These are phyloP conservation scores for Vararia minispora DNA, from an alignment of 768 basidiomycete genomes.

Conservation along the genomic window DNA sequence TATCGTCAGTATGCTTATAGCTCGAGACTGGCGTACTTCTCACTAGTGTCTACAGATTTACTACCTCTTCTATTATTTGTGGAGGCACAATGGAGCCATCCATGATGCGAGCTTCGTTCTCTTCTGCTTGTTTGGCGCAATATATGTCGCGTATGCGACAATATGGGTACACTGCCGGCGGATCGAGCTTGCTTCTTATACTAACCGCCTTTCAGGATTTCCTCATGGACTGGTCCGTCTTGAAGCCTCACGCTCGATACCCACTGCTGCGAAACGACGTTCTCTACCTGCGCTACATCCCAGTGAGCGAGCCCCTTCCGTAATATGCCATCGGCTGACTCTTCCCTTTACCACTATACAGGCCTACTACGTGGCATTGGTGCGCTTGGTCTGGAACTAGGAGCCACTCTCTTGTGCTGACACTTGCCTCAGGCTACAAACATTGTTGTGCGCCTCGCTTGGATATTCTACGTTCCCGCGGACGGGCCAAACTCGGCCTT, in stretches of 20 bases:
- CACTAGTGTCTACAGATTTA: too few relatives aligned
- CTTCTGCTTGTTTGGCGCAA: conserved; percentile 54
- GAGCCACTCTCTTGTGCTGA: too few relatives aligned
- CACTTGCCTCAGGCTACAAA: conserved; percentile 63
- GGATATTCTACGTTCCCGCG: conserved; percentile 67
- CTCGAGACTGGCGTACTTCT: too few relatives aligned
- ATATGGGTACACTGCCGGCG: conserved; percentile 57
- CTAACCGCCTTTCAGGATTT: too few relatives aligned
- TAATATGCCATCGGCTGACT: background rate
- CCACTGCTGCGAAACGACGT: conserved; percentile 64
- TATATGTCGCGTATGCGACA: conserved; percentile 60
- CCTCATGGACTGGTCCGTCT: conserved; percentile 86
- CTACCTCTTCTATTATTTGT: conserved; percentile 62
- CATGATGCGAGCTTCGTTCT: conserved; percentile 39
- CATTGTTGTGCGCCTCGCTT: conserved; percentile 66
- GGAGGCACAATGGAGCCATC: conserved; percentile 53
- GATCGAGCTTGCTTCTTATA: background rate
- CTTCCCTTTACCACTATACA: conserved; percentile 23
- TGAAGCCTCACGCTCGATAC: conserved; percentile 43
- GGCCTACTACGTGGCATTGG: conserved; percentile 75
- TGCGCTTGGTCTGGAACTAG: background rate
- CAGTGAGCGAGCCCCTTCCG: conserved; percentile 31
- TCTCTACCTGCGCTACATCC: conserved; percentile 52
- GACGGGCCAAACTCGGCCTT: conserved; percentile 35
- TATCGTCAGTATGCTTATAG: too few relatives aligned